Evolutionary conservation across 2,329 filamentous ascomycete species (phyloP), one percentile per base, ranked within the genome.

Genomic region (Simplicillium sp.): DNA sequence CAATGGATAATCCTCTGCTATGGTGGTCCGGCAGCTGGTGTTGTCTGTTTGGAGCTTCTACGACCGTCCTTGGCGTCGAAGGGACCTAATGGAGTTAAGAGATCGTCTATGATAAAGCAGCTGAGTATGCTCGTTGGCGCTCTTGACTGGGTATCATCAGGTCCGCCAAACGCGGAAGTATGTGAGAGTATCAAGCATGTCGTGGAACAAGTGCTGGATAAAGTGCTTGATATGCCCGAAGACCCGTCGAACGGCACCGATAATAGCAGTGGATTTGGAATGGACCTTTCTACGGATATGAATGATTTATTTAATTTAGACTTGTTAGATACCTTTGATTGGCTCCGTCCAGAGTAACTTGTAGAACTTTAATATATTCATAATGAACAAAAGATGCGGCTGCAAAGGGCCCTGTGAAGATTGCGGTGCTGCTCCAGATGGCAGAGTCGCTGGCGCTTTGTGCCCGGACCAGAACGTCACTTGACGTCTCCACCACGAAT

Each of bases 1-100:
- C 66, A 69, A 44, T 70, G 66, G 61, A 53, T 70, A 25, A 65
- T 71, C n/a, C 70, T 73, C 61, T 61, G 61, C 8, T 71, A 64
- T 46, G 69, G 64, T 1, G 66, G 70, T 0, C 68, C 70, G 0
- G 65, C 62, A 1, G 64, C 63, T 3, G 69, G 68, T 0, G 65
- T 73, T 13, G 54, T 73, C 6, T 72, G 68, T 47, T 59, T 68
- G 25, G 69, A 72, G 41, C 59, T 74, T 2, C 57, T 73, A 0
- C 64, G 62, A 31, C 64, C 67, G 3, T 40, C 39, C 3, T 34
- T 37, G 1, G 43, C 43, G 11, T 41, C 43, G 8, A 39, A 36
- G 6, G 43, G 39, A 6, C 60, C 60, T 3, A 46, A 56, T 3
- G 48, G 46, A 9, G 53, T 70, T 16, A 66, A 62, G 3, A 60